Evolutionary conservation across 345 rosid species (phyloP), one percentile per base, ranked within the genome.

Genomic region (Bretschneidera sinensis): DNA sequence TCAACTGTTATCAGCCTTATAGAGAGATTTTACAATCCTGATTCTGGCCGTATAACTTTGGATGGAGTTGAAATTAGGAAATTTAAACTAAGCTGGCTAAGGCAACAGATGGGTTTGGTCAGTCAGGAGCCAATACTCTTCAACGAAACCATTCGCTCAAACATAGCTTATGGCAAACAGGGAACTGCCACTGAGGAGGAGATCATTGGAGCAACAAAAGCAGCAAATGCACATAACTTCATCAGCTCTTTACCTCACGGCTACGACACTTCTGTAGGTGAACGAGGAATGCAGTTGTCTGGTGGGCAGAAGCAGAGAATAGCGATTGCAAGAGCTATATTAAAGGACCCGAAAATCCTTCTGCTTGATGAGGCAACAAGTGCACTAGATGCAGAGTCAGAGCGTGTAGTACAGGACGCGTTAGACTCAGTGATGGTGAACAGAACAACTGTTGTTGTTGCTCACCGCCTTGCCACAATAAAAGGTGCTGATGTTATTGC

Each of bases 341-440:
- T 83, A 25, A 87, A 87, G 79, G 69, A 85, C 56, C 95, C 91
- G 0, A 81, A 73, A 74, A 79, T 85, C 17, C 78, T 87, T 17
- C 63, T 87, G 64, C 85, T 83, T 0, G 91, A 87, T 17, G 89
- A 87, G 66, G 95, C 95, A n/a, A n/a, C 95, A 0, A 87, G 95
- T 17, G 95, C 95, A 7, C 59, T 87, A 1, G 95, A 85, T 4
- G 91, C 89, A 0, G 91, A 83, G 47, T 88, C 95, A 1, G 91
- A 88, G 62, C 76, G 89, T 16, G 69, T 71, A 20, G 86, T 81
- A 49, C 84, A 81, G 24, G 80, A 81, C 1, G 81, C 84, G 6
- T 64, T 77, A 59, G 73, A 73, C 53, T 21, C 61, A 14, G 73
- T 73, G 1, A 67, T 73, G 69, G 58, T 73, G 23, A 73, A 73